A percentile compares a stretch with the other conserved stretches of the same genome.
These are phyloP conservation scores for Aspergillus quadricinctus DNA, from an alignment of 2,329 filamentous ascomycete genomes.

Conservation along the genomic window DNA sequence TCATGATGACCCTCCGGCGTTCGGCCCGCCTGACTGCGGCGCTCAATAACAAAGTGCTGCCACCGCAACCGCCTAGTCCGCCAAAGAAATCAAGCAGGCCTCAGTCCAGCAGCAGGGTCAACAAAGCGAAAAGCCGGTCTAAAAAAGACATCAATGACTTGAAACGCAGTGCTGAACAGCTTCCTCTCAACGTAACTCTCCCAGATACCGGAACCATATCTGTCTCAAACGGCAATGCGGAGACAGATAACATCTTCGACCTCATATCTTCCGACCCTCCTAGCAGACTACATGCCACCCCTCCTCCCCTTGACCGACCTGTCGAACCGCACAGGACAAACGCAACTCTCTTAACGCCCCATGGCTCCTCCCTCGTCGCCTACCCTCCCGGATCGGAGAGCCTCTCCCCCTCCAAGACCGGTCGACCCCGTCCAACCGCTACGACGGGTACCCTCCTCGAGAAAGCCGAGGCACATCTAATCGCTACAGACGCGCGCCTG, in stretches of 20 bases:
- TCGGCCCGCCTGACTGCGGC: constrained; percentile 45
- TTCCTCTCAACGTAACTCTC: constrained; percentile 1
- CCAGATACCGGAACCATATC: constrained; percentile 7
- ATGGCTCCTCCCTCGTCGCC: constrained; percentile 45
- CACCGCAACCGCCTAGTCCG: constrained; percentile 18
- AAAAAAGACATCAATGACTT: constrained; percentile 19
- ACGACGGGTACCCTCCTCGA: constrained; percentile 71
- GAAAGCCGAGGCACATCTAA: constrained; percentile 69
- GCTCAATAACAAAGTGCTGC: constrained; percentile 13
- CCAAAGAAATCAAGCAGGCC: constrained; percentile 18
- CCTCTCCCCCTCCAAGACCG: constrained; percentile 38
- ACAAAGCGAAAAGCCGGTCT: constrained; percentile 26
- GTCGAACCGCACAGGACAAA: constrained; percentile 47
- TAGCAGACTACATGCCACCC: constrained; percentile 44
- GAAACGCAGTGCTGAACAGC: background rate
- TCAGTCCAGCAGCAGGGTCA: constrained; percentile 23
- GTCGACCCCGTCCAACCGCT: constrained; percentile 42
- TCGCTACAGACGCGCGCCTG: constrained; percentile 68
- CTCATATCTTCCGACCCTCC: constrained; percentile 9
- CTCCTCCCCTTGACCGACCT: constrained; percentile 41
- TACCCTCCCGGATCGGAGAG: constrained; percentile 39
- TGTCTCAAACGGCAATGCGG: constrained; percentile 23
- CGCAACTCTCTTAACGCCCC: constrained; percentile 46
- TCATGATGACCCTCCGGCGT: constrained; percentile 49
- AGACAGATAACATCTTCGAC: constrained; percentile 27